phyloP scores from a whole-genome alignment of 2,329 filamentous ascomycete species.

The Penicillium sp. region DNA sequence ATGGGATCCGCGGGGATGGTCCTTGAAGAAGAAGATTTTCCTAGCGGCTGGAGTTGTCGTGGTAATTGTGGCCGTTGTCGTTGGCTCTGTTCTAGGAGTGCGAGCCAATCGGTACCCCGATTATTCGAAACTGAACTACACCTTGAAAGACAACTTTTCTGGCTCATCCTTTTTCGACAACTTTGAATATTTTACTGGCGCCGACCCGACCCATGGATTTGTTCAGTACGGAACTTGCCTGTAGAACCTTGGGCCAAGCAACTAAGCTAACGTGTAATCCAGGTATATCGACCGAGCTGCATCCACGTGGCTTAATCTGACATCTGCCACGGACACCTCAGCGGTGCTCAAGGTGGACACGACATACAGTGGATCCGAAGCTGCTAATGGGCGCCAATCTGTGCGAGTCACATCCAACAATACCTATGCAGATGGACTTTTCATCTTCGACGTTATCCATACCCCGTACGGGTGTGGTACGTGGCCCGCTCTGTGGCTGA shows the following conservation, averaged over 20 bases:
- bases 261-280: background rate
- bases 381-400: constrained; percentile 54
- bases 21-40: constrained; percentile 5
- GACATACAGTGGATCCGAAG: constrained; percentile 53
- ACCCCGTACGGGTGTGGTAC: constrained; percentile 62
- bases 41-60: constrained; percentile 24
- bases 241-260: background rate
- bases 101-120: constrained; percentile 37
- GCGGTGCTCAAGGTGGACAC: constrained; percentile 54
- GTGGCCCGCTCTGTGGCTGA: constrained; percentile 66
- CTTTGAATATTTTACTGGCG: constrained; percentile 42
- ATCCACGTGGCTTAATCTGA: constrained; percentile 50
- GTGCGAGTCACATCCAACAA: constrained; percentile 61
- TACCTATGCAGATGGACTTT: constrained; percentile 59
- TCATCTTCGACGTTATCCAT: constrained; percentile 64
- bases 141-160: constrained; percentile 36
- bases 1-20: constrained; percentile 9
- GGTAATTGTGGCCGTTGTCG: constrained; percentile 40
- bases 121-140: constrained; percentile 31
- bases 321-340: constrained; percentile 51
- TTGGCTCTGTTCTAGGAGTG: constrained; percentile 40
- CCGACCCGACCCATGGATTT: constrained; percentile 41
- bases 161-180: constrained; percentile 42
- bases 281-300: constrained; percentile 41
- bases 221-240: constrained; percentile 37